Evolutionary conservation across 306 rosid species (phyloP).

Genomic region (Sphenostylis stenocarpa): DNA sequence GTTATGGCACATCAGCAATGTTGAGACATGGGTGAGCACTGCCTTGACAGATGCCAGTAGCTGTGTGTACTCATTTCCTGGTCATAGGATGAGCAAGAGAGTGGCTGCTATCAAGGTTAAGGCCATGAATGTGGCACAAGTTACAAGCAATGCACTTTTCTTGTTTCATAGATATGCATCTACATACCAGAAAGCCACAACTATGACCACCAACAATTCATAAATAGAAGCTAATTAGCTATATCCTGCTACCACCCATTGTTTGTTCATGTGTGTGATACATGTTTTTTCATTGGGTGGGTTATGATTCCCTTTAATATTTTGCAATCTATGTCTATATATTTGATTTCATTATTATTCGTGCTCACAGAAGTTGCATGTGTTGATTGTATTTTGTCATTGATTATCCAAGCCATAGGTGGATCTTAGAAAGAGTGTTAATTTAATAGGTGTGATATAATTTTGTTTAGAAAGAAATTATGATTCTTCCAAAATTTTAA

Average conservation of each 20-base stretch:
- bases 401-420: no score
- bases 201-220: constrained; percentile 24
- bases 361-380: no score
- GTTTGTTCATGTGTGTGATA: constrained; percentile 17
- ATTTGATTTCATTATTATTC: neutral
- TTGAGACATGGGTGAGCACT: constrained; percentile 66
- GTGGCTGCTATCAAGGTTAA: constrained; percentile 54
- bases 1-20: constrained; percentile 65
- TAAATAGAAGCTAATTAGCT: neutral
- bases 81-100: constrained; percentile 50
- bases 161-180: constrained; percentile 59
- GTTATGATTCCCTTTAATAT: neutral
- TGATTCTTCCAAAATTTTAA: no score
- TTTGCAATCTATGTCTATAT: neutral
- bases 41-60: constrained; percentile 59
- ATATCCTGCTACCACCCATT: constrained; percentile 5
- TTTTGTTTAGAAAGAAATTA: no score
- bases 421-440: no score
- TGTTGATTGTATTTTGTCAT: neutral
- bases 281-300: constrained; percentile 42
- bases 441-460: no score
- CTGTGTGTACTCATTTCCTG: constrained; percentile 48
- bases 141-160: constrained; percentile 56
- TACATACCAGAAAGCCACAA: constrained; percentile 22
- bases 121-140: constrained; percentile 59